A percentile compares a stretch with the other conserved stretches of the same genome.
Conservation (phyloP, 352 stramenopile genomes). For the Elongisporangium prolatum region DNA sequence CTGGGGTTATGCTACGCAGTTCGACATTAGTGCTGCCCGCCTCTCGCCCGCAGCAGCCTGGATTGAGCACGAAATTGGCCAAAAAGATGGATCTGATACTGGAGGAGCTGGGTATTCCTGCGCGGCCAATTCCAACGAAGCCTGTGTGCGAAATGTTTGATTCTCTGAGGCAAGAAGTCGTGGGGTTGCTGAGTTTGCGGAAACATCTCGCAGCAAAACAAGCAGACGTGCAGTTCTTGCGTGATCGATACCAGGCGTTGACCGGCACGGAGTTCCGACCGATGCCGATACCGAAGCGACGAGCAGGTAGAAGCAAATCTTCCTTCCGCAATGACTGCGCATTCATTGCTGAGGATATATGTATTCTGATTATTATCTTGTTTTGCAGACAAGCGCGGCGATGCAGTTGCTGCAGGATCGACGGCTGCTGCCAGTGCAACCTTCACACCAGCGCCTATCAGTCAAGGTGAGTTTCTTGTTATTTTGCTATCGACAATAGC, state of each 20-base stretch:
- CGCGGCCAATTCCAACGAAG: slow-evolving; percentile 69
- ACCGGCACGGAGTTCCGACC: slow-evolving; percentile 50
- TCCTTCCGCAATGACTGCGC: background rate
- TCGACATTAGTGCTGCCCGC: slow-evolving; percentile 39
- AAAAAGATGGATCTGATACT: slow-evolving; percentile 68
- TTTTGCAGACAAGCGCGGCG: slow-evolving; percentile 26
- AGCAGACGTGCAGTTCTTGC: slow-evolving; percentile 36
- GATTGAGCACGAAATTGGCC: slow-evolving; percentile 53
- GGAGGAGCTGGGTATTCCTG: slow-evolving; percentile 58
- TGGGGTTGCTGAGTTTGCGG: slow-evolving; percentile 49
- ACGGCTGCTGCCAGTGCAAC: slow-evolving; percentile 6
- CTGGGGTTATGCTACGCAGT: slow-evolving; percentile 54
- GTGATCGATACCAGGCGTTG: slow-evolving; percentile 48
- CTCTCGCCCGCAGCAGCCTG: slow-evolving; percentile 27
- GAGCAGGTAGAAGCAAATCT: slow-evolving; percentile 22
- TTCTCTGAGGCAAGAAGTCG: slow-evolving; percentile 44
- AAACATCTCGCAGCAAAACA: slow-evolving; percentile 63
- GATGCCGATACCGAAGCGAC: slow-evolving; percentile 27
- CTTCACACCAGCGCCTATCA: slow-evolving; percentile 18
- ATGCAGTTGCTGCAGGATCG: slow-evolving; percentile 11
- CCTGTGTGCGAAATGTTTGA: slow-evolving; percentile 58
- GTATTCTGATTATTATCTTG: slow-evolving; percentile 6
- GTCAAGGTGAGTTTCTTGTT: slow-evolving; percentile 23
- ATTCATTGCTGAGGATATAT: background rate
- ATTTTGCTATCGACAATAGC: slow-evolving; percentile 3